Base-by-base conservation (phyloP, 345 rosid species). In the Salix udensis region DNA sequence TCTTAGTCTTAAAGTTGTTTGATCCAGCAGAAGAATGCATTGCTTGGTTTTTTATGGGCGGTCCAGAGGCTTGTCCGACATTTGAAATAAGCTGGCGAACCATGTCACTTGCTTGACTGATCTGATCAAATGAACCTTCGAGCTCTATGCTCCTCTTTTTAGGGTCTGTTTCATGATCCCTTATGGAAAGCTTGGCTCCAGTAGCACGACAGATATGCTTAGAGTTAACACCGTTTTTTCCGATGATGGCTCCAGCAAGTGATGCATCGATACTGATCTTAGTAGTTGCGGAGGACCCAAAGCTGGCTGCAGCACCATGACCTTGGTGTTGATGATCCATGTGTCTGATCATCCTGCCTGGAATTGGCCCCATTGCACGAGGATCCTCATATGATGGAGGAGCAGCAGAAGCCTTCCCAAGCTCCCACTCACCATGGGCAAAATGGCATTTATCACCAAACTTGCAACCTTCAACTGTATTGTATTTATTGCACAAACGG, bases 91-190 rank as follows among this genome's bases (percentile, higher is more conserved):
- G 92, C 74, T 92, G 97, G 7, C 88, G 89, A 66, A 96, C 97
- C 98, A 94, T 96, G 28, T 90, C 89, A n/a, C 93, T 94, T 21
- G 98, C 99, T 88, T 91, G 93, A 71, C 89, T 91, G 73, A 96
- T 96, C 91, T 96, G 99, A 82, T 94, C 98, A 40, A 91, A 90
- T 66, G 97, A 86, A 72, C 99, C 99, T 86, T 96, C 98, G 2
- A 96, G 91, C 85, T 92, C 97, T 68, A 96, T 96, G 86, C 91
- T 94, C 88, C 90, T 91, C 80, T 86, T 76, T 78, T 86, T 90
- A 2, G 98, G 91, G 75, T 96, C 97, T 3, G 86, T 67, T 67
- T 96, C 98, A 30, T 94, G 93, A 26, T 96, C 98, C 70, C 92
- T 87, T 34, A 96, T 94, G 16, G 97, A 91, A 72, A 96, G 89